These are phyloP conservation scores for Sarocladiaceae sp. DNA, from an alignment of 2,329 filamentous ascomycete species.

Conservation along the genomic window DNA sequence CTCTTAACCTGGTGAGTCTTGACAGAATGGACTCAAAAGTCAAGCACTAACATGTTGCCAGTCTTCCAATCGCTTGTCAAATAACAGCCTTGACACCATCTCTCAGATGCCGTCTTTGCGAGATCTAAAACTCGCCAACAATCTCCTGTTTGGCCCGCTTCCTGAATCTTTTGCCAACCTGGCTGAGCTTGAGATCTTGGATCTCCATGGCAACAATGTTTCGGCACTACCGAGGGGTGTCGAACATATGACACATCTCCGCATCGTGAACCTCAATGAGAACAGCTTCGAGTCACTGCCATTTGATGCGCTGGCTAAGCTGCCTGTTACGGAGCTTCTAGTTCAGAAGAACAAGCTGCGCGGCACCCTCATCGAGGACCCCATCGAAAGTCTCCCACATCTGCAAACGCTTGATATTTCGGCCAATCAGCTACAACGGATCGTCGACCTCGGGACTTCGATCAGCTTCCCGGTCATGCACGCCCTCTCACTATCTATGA, in stretches of 20 bases:
- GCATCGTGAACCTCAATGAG: slow-evolving; percentile 73
- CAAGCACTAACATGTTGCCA: slow-evolving; percentile 28
- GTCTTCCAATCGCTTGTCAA: slow-evolving; percentile 78
- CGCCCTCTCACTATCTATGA: slow-evolving; percentile 73
- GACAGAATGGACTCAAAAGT: too few species aligned
- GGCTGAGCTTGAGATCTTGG: slow-evolving; percentile 69
- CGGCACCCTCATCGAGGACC: slow-evolving; percentile 65
- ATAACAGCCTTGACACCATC: slow-evolving; percentile 67
- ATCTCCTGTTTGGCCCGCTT: slow-evolving; percentile 66
- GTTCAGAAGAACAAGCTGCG: slow-evolving; percentile 74
- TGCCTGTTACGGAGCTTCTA: slow-evolving; percentile 70
- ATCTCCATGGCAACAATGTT: slow-evolving; percentile 77
- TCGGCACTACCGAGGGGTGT: slow-evolving; percentile 65
- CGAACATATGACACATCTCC: slow-evolving; percentile 63
- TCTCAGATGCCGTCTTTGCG: slow-evolving; percentile 67
- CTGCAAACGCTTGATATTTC: slow-evolving; percentile 77
- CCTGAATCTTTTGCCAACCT: slow-evolving; percentile 61
- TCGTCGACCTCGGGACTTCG: slow-evolving; percentile 37
- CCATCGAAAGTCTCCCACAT: slow-evolving; percentile 52
- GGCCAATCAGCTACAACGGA: slow-evolving; percentile 64
- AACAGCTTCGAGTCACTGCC: slow-evolving; percentile 72
- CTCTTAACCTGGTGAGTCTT: slow-evolving; percentile 69
- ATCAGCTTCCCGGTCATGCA: slow-evolving; percentile 69
- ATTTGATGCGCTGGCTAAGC: slow-evolving; percentile 60
- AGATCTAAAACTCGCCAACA: slow-evolving; percentile 79